phyloP scores from a whole-genome alignment of 768 basidiomycete species.

The Termitomyces sp. region DNA sequence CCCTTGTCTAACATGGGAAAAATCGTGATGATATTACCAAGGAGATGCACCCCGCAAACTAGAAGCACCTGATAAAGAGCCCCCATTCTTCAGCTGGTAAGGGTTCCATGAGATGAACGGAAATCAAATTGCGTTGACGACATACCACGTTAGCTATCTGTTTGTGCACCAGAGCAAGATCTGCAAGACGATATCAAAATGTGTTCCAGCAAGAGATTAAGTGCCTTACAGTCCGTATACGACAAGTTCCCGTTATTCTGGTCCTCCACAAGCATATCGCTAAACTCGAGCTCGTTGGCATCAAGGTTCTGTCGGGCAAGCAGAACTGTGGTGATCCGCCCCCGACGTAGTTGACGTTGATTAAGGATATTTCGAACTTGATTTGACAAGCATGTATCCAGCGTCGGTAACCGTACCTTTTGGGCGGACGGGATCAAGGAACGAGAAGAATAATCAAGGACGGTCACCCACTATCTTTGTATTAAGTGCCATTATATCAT shows the following conservation, averaged over 20 bases:
- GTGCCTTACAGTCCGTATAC: slow-evolving; percentile 76
- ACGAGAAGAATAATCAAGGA: neutral
- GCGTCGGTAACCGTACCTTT: slow-evolving; percentile 63
- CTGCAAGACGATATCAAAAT: slow-evolving; percentile 21
- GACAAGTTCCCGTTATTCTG: slow-evolving; percentile 94
- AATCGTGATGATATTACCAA: slow-evolving; percentile 24
- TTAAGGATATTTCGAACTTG: slow-evolving; percentile 87
- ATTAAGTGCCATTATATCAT: slow-evolving; percentile 69
- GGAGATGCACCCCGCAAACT: slow-evolving; percentile 32
- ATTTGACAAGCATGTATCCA: slow-evolving; percentile 70
- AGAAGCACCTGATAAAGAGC: slow-evolving; percentile 29
- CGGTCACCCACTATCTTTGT: slow-evolving; percentile 52
- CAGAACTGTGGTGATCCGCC: slow-evolving; percentile 49
- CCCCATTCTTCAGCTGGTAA: slow-evolving; percentile 31
- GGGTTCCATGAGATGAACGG: neutral
- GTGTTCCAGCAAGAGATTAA: neutral
- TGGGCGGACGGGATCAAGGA: neutral
- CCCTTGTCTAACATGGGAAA: slow-evolving; percentile 2
- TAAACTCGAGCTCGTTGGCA: slow-evolving; percentile 89
- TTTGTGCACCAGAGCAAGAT: slow-evolving; percentile 42
- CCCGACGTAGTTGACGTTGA: slow-evolving; percentile 51
- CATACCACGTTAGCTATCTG: slow-evolving; percentile 42
- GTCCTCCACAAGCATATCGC: slow-evolving; percentile 96
- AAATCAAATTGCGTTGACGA: slow-evolving; percentile 13
- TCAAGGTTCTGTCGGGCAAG: slow-evolving; percentile 92